phyloP scores from a whole-genome alignment of 2,329 filamentous ascomycete genomes.

The Septoria linicola region DNA sequence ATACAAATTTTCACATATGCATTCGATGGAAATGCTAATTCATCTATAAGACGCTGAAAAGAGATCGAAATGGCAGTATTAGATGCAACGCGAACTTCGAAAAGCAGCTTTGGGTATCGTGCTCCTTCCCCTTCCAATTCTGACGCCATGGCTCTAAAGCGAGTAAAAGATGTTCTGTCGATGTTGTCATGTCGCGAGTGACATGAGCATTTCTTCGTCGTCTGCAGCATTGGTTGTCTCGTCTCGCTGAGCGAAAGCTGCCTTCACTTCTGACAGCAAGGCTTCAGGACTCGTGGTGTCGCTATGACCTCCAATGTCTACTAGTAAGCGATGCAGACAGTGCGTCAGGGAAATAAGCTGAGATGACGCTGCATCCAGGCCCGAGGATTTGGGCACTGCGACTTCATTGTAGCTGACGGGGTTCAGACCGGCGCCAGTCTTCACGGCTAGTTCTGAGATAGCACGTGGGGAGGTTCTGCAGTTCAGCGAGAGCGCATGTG shows the following conservation, averaged over 20 bases:
- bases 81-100: too few relatives aligned
- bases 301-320: slow-evolving; percentile 14
- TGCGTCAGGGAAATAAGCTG: slow-evolving; percentile 17
- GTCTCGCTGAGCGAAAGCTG: slow-evolving; percentile 10
- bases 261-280: slow-evolving; percentile 19
- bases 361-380: slow-evolving; percentile 13
- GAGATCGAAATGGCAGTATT: background rate
- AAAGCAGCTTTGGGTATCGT: slow-evolving; percentile 9
- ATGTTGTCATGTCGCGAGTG: slow-evolving; percentile 1
- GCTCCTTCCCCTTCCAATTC: background rate
- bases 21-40: too few relatives aligned
- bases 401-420: slow-evolving; percentile 32
- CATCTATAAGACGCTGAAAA: too few relatives aligned
- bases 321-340: slow-evolving; percentile 19
- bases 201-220: slow-evolving; percentile 19
- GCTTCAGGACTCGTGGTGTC: background rate
- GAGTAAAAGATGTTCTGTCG: slow-evolving; percentile 6
- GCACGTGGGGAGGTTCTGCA: background rate
- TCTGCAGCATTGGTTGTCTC: background rate
- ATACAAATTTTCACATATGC: too few relatives aligned
- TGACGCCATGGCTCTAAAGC: slow-evolving; percentile 1
- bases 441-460: slow-evolving; percentile 14
- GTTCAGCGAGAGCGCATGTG: slow-evolving; percentile 22
- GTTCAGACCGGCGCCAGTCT: slow-evolving; percentile 21
- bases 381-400: slow-evolving; percentile 19